A percentile compares a stretch with the other conserved stretches of the same genome.
phyloP scores from a whole-genome alignment of 1,284 basidiomycete species.

The Ganoderma sp. region DNA sequence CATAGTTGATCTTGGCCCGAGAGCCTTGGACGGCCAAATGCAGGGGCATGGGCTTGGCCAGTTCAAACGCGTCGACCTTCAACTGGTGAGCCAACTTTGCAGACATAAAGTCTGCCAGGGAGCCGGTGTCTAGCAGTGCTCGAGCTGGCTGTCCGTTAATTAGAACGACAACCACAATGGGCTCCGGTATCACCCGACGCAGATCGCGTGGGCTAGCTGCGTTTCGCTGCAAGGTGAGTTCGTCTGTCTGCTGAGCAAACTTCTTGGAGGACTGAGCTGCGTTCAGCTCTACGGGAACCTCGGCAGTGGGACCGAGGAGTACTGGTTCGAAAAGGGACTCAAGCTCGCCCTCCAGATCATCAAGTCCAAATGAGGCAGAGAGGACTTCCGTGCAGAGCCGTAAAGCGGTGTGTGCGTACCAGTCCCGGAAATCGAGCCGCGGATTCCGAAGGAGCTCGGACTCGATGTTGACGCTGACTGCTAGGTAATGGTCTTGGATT shows the following conservation, averaged over 20 bases:
- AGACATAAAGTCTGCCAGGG: constrained; percentile 47
- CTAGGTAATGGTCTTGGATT: background rate
- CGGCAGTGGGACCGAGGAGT: too few species aligned
- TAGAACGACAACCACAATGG: constrained; percentile 38
- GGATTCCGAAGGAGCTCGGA: background rate
- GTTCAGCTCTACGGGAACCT: background rate
- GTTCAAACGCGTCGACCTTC: constrained; percentile 19
- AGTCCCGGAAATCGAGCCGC: background rate
- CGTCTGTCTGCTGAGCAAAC: too few species aligned
- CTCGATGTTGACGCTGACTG: background rate
- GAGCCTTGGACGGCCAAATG: constrained; percentile 36
- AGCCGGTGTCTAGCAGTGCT: constrained; percentile 44
- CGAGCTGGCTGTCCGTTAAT: constrained; percentile 41
- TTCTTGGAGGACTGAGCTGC: background rate
- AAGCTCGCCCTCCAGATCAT: too few species aligned
- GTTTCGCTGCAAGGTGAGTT: background rate
- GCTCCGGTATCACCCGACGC: constrained; percentile 32
- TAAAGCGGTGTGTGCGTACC: background rate
- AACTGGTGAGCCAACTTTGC: constrained; percentile 44
- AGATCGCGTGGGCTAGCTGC: background rate
- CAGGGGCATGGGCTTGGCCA: constrained; percentile 36
- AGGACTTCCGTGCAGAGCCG: background rate
- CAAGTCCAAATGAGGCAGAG: too few species aligned
- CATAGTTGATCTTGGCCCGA: background rate
- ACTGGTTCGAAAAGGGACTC: too few species aligned